Evolutionary conservation across 2,329 filamentous ascomycete genomes (phyloP), one percentile per base, ranked within the genome.

Genomic region (Helicocarpus griseus): DNA sequence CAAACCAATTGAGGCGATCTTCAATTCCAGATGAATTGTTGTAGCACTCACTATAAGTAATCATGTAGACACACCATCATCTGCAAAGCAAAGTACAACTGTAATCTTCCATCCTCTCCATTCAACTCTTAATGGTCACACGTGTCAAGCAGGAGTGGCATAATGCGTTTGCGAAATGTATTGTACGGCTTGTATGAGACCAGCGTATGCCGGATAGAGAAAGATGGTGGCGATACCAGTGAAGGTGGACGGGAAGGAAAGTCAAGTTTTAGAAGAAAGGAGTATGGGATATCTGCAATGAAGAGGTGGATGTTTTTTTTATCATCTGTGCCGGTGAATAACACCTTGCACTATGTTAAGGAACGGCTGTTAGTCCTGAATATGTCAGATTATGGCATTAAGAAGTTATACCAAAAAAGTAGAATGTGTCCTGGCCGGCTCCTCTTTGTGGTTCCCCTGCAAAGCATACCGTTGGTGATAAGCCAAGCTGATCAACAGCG

Each of bases 291-390:
- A 17, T 51, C 19, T 24, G 49, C 49, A 17, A 29, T 47, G 19
- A 22, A 51, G 29, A 49, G 38, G 44, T 52, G 50, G 28, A 43
- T 44, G n/a, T 44, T 43, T 48, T 24, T 26, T 24, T 41, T 48
- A 36, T 52, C 50, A 26, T 35, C 28, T n/a, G 8, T 17, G 21
- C 48, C 26, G 22, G 45, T 52, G 4, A 52, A 48, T 35, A 52
- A 35, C 13, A 52, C 50, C 13, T 33, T 33, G 29, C 29, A 33
- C 29, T 33, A 33, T 33, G 6, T 6, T 33, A 13, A 6, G 29
- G 29, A 33, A 6, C 6, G 29, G 29, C 6, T 33, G 6, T 13
- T 33, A 6, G 29, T 6, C 13, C 29, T 6, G 29, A 6, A 33
- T 24, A 52, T 8, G 28, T 5, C 4, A 22, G 17, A 31, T 21